Conservation (phyloP, 441 rosid species). For the Corymbia calophylla region DNA sequence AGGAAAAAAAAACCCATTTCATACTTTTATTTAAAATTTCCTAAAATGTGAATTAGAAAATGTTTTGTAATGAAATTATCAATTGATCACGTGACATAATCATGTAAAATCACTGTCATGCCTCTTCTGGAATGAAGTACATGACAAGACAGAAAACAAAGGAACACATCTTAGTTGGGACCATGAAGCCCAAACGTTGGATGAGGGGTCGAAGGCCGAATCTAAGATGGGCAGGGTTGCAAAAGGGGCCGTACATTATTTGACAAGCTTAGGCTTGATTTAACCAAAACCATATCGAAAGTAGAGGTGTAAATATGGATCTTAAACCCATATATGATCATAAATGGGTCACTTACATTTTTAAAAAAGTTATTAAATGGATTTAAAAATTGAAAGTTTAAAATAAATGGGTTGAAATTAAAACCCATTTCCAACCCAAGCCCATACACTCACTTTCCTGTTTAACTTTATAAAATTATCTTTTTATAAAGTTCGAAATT, state of each 20-base stretch:
- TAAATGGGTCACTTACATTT: too few species aligned
- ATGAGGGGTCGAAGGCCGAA: neutral
- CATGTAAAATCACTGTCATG: neutral
- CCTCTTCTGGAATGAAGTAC: fast-evolving
- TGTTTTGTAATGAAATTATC: neutral
- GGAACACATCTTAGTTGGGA: neutral
- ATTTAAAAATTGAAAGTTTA: too few species aligned
- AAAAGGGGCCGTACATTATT: neutral
- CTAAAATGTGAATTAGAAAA: neutral
- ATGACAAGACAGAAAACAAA: neutral
- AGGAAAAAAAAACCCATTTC: neutral
- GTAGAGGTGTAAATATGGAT: too few species aligned
- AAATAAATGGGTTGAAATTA: too few species aligned
- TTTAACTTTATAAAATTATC: too few species aligned
- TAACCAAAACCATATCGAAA: neutral
- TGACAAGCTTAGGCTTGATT: neutral
- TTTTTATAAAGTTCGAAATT: too few species aligned
- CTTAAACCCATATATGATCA: too few species aligned
- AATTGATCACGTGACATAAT: neutral
- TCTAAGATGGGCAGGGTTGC: neutral
- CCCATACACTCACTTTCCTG: too few species aligned
- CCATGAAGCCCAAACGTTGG: neutral
- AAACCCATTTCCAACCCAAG: too few species aligned
- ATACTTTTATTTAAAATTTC: neutral
- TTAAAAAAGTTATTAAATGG: too few species aligned